Conservation (phyloP, 148 eudicot genomes). For the Suaeda aralocaspica region DNA sequence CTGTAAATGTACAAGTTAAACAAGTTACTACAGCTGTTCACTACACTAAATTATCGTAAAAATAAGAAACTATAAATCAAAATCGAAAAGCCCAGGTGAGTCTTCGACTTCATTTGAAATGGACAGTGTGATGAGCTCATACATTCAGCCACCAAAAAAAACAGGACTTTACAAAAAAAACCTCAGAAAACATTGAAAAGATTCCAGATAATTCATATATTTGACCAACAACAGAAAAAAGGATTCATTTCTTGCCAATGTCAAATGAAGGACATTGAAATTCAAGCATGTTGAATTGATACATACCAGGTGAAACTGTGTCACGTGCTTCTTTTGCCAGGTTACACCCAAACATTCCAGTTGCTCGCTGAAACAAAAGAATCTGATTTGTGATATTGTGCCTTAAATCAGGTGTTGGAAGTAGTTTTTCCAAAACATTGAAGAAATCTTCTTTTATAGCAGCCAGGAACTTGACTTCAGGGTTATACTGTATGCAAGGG, state of each 20-base stretch:
- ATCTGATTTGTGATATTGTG: constrained; percentile 82
- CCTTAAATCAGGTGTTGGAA: constrained; percentile 83
- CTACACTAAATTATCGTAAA: no score
- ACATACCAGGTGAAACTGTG: constrained; percentile 79
- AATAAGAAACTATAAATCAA: no score
- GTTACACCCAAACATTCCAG: constrained; percentile 91
- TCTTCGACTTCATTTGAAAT: neutral
- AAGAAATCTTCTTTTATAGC: constrained; percentile 81
- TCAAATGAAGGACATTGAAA: neutral
- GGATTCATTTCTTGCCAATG: neutral
- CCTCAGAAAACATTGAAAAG: no score
- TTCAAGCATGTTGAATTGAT: neutral
- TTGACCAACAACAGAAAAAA: no score
- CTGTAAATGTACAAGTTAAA: constrained; percentile 26
- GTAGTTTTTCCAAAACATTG: constrained; percentile 76
- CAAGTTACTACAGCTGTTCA: no score
- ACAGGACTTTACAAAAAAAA: no score
- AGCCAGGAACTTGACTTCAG: constrained; percentile 74
- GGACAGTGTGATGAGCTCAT: no score
- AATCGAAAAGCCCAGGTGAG: no score
- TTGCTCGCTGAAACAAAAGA: constrained; percentile 65
- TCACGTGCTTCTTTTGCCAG: constrained; percentile 95
- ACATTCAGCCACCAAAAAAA: no score
- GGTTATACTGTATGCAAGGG: constrained; percentile 89
- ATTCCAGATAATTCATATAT: no score